Evolutionary conservation across 2,329 filamentous ascomycete species (phyloP).

Genomic region (Lecanicillium sp.): DNA sequence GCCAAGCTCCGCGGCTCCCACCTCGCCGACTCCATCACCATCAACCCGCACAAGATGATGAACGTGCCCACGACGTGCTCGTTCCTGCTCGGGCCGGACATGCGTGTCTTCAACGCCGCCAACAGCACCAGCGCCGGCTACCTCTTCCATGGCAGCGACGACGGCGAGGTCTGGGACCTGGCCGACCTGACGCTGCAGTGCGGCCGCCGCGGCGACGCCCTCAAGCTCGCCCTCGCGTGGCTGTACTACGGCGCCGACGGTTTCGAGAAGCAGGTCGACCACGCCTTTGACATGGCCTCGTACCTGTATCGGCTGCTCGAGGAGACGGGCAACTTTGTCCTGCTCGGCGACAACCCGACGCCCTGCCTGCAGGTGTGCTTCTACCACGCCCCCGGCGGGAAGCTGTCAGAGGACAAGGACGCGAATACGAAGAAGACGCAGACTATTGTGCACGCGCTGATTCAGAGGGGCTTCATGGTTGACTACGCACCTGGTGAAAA

Average conservation of each 20-base stretch:
- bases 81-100: conserved; percentile 73
- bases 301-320: conserved; percentile 58
- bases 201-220: conserved; percentile 72
- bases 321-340: conserved; percentile 50
- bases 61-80: conserved; percentile 85
- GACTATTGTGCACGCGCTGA: conserved; percentile 38
- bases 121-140: conserved; percentile 87
- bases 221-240: conserved; percentile 87
- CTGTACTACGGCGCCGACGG: conserved; percentile 77
- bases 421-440: conserved; percentile 43
- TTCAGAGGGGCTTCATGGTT: conserved; percentile 49
- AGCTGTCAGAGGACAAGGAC: conserved; percentile 31
- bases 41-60: conserved; percentile 98
- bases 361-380: conserved; percentile 94
- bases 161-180: conserved; percentile 70
- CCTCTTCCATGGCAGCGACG: conserved; percentile 58
- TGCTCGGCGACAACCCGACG: conserved; percentile 69
- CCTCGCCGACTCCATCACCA: conserved; percentile 71
- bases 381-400: conserved; percentile 61
- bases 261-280: conserved; percentile 62
- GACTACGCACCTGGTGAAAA: conserved; percentile 51
- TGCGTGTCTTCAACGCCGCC: conserved; percentile 68
- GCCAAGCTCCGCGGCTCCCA: conserved; percentile 62
- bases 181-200: conserved; percentile 92
- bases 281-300: conserved; percentile 63